Evolutionary conservation across 495 filamentous ascomycete species (phyloP).

Genomic region (Neurospora cerealis): DNA sequence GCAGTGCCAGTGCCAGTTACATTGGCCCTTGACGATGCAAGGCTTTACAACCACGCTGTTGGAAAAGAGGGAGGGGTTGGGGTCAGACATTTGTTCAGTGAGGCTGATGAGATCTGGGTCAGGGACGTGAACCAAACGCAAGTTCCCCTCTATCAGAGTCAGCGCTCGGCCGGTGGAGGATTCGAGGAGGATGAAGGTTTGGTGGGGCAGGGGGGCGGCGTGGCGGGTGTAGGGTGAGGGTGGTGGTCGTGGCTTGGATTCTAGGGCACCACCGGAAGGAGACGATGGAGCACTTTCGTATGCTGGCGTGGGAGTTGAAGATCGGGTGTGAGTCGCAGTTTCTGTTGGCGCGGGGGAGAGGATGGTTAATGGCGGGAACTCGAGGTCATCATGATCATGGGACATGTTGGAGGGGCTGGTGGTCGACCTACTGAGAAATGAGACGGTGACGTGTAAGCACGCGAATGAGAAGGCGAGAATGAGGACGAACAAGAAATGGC

Average conservation of each 20-base stretch:
- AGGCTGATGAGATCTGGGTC: background rate
- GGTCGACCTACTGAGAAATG: background rate
- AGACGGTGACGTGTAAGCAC: background rate
- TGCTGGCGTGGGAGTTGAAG: background rate
- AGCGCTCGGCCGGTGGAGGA: background rate
- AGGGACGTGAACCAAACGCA: background rate
- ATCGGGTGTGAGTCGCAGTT: background rate
- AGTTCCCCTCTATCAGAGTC: background rate
- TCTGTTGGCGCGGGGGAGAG: background rate
- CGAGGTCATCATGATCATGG: background rate
- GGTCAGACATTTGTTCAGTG: background rate
- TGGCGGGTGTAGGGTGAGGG: background rate
- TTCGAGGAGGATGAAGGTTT: background rate
- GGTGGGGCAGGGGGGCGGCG: background rate
- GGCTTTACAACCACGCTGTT: background rate
- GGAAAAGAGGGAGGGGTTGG: background rate
- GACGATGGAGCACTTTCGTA: background rate
- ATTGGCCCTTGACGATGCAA: background rate
- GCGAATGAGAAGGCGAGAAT: background rate
- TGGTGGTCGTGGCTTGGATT: background rate
- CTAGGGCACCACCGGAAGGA: background rate
- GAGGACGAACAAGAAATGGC: background rate
- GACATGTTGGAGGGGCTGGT: background rate
- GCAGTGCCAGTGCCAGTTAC: background rate
- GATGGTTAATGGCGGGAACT: background rate